phyloP scores from a whole-genome alignment of 306 rosid species.

The Dalbergia oliveri region DNA sequence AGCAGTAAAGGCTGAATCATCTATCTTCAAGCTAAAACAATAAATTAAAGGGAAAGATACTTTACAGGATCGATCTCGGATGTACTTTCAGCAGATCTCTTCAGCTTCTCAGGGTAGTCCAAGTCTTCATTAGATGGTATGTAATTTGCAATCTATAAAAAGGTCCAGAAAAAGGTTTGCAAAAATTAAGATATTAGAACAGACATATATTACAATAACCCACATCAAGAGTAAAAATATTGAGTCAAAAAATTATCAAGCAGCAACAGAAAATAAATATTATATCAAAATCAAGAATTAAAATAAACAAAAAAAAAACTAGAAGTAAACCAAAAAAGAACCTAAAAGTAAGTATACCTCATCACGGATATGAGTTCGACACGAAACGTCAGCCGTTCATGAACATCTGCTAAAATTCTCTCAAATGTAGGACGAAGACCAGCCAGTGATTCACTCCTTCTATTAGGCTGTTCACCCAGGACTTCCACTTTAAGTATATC shows the following conservation, averaged over 20 bases:
- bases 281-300: not conserved
- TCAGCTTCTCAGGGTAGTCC: conserved; percentile 97
- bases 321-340: conserved; percentile 13
- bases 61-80: conserved; percentile 75
- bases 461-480: conserved; percentile 80
- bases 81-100: conserved; percentile 62
- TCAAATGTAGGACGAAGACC: conserved; percentile 89
- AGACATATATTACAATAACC: conserved; percentile 16
- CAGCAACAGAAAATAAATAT: conserved; percentile 26
- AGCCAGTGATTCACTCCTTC: conserved; percentile 82
- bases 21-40: conserved; percentile 14
- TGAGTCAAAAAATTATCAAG: conserved; percentile 33
- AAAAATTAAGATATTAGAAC: conserved; percentile 40
- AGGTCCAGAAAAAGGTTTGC: conserved; percentile 11
- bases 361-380: conserved; percentile 91
- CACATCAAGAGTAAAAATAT: conserved; percentile 28
- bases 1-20: conserved; percentile 2
- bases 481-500: conserved; percentile 96
- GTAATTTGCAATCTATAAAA: conserved; percentile 87
- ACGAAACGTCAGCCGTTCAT: conserved; percentile 94
- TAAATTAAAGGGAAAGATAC: conserved; percentile 42
- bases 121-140: conserved; percentile 84
- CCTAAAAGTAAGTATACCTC: conserved; percentile 67
- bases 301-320: not conserved
- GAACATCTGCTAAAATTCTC: conserved; percentile 97